phyloP scores from a whole-genome alignment of 192 early-diverging fungal species.

The Rhizoclosmatium globosum region DNA sequence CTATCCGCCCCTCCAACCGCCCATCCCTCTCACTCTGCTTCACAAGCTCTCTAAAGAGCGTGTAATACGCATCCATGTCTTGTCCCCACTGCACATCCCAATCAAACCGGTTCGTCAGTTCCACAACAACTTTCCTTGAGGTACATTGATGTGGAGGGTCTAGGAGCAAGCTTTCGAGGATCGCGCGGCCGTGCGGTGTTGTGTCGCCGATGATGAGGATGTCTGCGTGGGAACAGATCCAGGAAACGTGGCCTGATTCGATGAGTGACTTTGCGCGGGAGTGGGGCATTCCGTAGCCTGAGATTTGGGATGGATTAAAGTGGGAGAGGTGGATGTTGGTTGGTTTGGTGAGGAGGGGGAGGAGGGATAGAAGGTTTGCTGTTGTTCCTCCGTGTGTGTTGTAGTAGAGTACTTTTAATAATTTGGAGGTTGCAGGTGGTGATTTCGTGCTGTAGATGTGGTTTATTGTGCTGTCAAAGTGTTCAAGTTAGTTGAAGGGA shows the following conservation, averaged over 20 bases:
- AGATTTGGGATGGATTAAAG: slow-evolving; percentile 19
- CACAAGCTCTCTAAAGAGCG: not conserved
- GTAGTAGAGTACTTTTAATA: slow-evolving; percentile 18
- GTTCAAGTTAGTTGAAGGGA: no score
- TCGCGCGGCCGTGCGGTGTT: slow-evolving; percentile 19
- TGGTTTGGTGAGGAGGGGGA: not conserved
- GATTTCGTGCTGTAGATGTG: slow-evolving; percentile 52
- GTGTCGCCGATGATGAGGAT: slow-evolving; percentile 24
- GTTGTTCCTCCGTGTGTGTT: slow-evolving; percentile 17
- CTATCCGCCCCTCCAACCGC: not conserved
- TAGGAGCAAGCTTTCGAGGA: not conserved
- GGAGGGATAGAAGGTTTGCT: not conserved
- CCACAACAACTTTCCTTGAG: slow-evolving; percentile 12
- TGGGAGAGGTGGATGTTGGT: slow-evolving; percentile 7
- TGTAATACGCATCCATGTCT: slow-evolving; percentile 10
- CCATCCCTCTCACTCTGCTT: not conserved
- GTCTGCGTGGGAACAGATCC: slow-evolving; percentile 5
- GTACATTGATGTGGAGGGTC: not conserved
- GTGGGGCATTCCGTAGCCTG: slow-evolving; percentile 20
- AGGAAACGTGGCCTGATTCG: slow-evolving; percentile 21
- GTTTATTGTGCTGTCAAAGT: slow-evolving; percentile 46
- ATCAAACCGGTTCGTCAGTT: slow-evolving; percentile 34
- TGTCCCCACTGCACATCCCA: slow-evolving; percentile 4
- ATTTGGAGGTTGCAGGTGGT: not conserved
- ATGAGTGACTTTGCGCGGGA: not conserved